Evolutionary conservation across 179 eudicot genomes (phyloP).

Genomic region (Corrigiola litoralis): DNA sequence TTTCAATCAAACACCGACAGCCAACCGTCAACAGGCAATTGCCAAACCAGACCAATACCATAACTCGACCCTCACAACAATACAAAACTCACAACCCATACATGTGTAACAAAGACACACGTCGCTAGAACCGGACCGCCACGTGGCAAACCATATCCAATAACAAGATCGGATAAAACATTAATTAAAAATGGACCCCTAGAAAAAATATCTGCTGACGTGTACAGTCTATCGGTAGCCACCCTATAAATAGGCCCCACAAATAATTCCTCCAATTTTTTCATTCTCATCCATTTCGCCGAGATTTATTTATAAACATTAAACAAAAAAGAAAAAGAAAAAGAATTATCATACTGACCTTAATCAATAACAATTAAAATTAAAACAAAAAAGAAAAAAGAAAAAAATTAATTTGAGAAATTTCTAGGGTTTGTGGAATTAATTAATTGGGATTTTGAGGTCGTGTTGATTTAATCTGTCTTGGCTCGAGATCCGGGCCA

Average conservation of each 20-base stretch:
- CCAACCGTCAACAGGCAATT: too few species aligned
- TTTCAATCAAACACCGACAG: too few species aligned
- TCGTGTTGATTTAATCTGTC: slow-evolving; percentile 39
- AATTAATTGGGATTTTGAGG: too few species aligned
- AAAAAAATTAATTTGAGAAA: not conserved
- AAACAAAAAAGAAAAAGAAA: too few species aligned
- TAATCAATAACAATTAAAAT: not conserved
- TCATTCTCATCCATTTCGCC: not conserved
- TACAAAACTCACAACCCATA: too few species aligned
- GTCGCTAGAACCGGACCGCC: slow-evolving; percentile 5
- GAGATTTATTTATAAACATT: too few species aligned
- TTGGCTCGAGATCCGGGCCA: slow-evolving; percentile 99
- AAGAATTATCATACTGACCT: not conserved
- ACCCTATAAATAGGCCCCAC: slow-evolving; percentile 45
- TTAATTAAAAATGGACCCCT: not conserved
- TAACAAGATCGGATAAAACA: not conserved
- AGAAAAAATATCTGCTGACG: slow-evolving; percentile 38
- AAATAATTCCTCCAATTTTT: slow-evolving; percentile 20
- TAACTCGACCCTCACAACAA: too few species aligned
- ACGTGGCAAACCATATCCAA: slow-evolving; percentile 20
- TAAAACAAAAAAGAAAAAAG: not conserved
- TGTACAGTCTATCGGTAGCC: slow-evolving; percentile 45
- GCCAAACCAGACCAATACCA: too few species aligned
- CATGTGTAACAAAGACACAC: not conserved
- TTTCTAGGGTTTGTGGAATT: slow-evolving; percentile 20